Evolutionary conservation across 371 early-diverging fungal species (phyloP), one percentile per base, ranked within the genome.

Genomic region (Coemansia sp.): DNA sequence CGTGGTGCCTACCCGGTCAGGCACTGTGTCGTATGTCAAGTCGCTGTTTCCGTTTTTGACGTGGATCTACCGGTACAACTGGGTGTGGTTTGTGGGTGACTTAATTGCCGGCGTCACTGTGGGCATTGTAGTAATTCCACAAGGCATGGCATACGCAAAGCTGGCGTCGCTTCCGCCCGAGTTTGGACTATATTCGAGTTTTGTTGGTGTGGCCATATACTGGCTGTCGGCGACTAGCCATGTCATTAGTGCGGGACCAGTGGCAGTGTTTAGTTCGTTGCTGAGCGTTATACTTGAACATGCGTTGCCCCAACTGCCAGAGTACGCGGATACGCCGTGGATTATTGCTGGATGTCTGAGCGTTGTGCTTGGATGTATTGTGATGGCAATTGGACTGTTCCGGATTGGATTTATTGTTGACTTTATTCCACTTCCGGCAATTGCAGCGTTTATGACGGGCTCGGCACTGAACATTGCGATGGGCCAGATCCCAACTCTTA

Each of bases 211-310:
- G 11, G 77, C 90, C 31, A 58, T 92, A 18, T 94, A 95, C 76
- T 84, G 86, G 59, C 71, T 92, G 59, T 85, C 93, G 70, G 93
- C 91, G 16, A 93, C 95, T 0, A 86, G 89, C 37, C 91, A 92
- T 72, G 94, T 93, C 64, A 84, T 92, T 47, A 91, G 92, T n/a
- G 89, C 94, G 55, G 94, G 95, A 21, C 88, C 94, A 2, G 92
- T 92, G 7, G 92, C 95, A 21, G 93, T 95, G 45, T 84, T 89
- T 53, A 90, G 92, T 11, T 82, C 90, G 29, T 65, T 90, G 11
- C 82, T 89, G 55, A 90, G 90, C 37, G 88, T 92, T 59, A 82
- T 88, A 13, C 72, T 88, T 39, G 76, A 82, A n/a, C 80, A 81
- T 14, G 79, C 86, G 37, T 27, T 78, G 45, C 73, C 80, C 40